phyloP scores from a whole-genome alignment of 1,284 basidiomycete genomes.

The Heliocybe sulcata region DNA sequence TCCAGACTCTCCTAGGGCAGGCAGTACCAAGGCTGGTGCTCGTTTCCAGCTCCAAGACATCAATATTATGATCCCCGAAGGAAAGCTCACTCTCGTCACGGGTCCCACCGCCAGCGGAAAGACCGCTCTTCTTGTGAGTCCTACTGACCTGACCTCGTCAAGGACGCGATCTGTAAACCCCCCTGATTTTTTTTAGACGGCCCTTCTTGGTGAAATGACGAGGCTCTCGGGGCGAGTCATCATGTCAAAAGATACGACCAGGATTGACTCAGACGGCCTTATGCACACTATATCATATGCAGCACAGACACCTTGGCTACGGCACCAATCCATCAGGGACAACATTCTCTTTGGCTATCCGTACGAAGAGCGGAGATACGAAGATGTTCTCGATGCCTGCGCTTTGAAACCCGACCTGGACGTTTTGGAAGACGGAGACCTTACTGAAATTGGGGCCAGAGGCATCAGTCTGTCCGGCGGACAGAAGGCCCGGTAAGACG shows the following conservation, averaged over 20 bases:
- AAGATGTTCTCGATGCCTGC: slow-evolving; percentile 60
- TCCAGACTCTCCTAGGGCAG: slow-evolving; percentile 10
- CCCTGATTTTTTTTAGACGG: too few relatives aligned
- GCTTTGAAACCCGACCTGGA: slow-evolving; percentile 61
- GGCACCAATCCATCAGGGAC: slow-evolving; percentile 58
- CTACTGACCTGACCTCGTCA: slow-evolving; percentile 12
- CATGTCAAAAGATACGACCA: slow-evolving; percentile 56
- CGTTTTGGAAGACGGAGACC: slow-evolving; percentile 35
- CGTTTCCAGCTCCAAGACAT: slow-evolving; percentile 65
- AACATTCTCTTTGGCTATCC: slow-evolving; percentile 70
- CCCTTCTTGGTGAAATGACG: too few relatives aligned
- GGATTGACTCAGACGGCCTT: slow-evolving; percentile 54
- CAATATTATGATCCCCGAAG: slow-evolving; percentile 62
- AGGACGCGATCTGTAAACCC: neutral
- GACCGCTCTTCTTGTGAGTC: slow-evolving; percentile 59
- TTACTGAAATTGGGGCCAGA: slow-evolving; percentile 29
- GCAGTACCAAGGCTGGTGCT: slow-evolving; percentile 21
- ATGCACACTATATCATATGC: slow-evolving; percentile 77
- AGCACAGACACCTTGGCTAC: slow-evolving; percentile 82
- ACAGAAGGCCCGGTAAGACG: slow-evolving; percentile 49
- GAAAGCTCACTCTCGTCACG: slow-evolving; percentile 55
- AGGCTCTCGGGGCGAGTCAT: slow-evolving; percentile 46
- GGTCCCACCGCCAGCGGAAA: slow-evolving; percentile 80
- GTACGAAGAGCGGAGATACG: slow-evolving; percentile 58
- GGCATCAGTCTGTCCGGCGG: slow-evolving; percentile 60